A percentile compares a stretch with the other conserved stretches of the same genome.
Evolutionary conservation across 257 asterid species (phyloP).

Genomic region (Prunella vulgaris): DNA sequence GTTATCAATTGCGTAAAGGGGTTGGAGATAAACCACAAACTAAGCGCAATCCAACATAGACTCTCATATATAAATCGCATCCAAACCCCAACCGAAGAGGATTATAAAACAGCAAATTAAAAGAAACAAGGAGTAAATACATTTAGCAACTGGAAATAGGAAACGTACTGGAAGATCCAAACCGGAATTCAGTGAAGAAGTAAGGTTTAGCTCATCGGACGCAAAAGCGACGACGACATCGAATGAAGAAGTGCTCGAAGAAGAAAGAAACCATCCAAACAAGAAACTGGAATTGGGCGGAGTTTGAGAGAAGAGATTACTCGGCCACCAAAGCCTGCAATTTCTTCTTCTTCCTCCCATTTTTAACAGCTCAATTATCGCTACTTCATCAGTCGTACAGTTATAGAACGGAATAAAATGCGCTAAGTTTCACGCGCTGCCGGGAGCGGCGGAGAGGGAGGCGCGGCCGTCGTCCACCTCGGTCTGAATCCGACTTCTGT

Average conservation of each 20-base stretch:
- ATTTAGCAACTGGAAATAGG: not conserved
- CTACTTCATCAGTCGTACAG: conserved; percentile 5
- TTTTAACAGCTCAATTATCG: conserved; percentile 4
- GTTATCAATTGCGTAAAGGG: conserved; percentile 4
- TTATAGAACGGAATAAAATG: not conserved
- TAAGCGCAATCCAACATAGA: conserved; percentile 3
- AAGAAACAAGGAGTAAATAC: not conserved
- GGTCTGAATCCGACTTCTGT: not conserved
- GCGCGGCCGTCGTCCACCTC: conserved; percentile 17
- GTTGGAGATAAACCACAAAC: not conserved
- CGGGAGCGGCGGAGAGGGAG: conserved; percentile 17
- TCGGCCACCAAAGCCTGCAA: conserved; percentile 97
- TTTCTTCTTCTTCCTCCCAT: conserved; percentile 42
- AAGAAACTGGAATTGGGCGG: conserved; percentile 40
- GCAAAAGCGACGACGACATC: conserved; percentile 74
- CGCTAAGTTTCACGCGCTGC: not conserved
- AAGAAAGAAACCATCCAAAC: conserved; percentile 73
- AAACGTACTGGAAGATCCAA: conserved; percentile 49
- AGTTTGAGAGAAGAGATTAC: conserved; percentile 38
- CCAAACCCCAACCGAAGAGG: conserved; percentile 4
- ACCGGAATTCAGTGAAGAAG: conserved; percentile 23
- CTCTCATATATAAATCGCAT: not conserved
- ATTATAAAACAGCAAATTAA: not conserved
- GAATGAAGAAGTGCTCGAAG: conserved; percentile 47
- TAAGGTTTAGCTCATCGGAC: conserved; percentile 34